Conservation (phyloP, 352 stramenopile genomes). For the Peronospora tabacina region DNA sequence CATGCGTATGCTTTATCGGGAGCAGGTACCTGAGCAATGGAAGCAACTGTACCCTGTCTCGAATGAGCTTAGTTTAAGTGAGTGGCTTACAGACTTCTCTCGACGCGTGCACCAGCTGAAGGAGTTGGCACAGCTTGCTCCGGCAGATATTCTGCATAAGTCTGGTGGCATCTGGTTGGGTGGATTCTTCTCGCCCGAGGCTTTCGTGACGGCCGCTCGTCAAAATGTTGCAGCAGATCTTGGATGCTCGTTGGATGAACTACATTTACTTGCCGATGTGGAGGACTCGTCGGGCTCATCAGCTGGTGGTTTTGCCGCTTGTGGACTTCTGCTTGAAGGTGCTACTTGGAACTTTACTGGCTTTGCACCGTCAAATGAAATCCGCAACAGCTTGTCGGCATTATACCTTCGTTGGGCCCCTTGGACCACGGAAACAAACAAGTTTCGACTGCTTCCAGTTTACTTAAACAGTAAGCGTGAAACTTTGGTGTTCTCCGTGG, state of each 20-base stretch:
- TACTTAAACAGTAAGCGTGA: conserved; percentile 77
- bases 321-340: conserved; percentile 79
- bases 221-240: conserved; percentile 81
- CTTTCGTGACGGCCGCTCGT: conserved; percentile 88
- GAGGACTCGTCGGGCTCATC: conserved; percentile 19
- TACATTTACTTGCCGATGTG: conserved; percentile 76
- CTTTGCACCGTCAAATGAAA: conserved; percentile 69
- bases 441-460: conserved; percentile 62
- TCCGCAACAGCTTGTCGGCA: conserved; percentile 58
- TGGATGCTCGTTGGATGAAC: conserved; percentile 82
- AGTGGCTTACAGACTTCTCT: conserved; percentile 84
- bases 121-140: conserved; percentile 35
- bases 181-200: conserved; percentile 89
- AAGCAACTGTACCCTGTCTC: conserved; percentile 46
- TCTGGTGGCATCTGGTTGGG: conserved; percentile 79
- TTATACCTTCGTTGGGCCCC: conserved; percentile 72
- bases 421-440: conserved; percentile 9
- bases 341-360: conserved; percentile 56
- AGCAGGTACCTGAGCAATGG: conserved; percentile 63
- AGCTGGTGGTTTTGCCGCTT: conserved; percentile 47
- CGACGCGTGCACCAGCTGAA: conserved; percentile 62
- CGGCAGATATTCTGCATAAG: conserved; percentile 34
- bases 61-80: conserved; percentile 49
- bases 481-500: conserved; percentile 78
- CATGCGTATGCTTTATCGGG: conserved; percentile 68